phyloP scores from a whole-genome alignment of 1,284 basidiomycete species.

The Ganoderma boninense region DNA sequence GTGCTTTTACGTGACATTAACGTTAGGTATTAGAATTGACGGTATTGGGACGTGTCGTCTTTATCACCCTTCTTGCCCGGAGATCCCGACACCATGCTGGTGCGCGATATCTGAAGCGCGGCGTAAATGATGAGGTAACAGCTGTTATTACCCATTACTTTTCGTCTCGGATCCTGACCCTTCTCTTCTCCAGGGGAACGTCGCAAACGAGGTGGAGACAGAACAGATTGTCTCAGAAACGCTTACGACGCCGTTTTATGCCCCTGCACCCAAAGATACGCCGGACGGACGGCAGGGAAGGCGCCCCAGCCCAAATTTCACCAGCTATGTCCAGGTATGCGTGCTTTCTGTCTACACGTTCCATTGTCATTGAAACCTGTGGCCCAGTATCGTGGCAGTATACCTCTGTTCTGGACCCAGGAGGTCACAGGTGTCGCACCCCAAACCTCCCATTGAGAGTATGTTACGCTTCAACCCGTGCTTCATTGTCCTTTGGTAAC shows the following conservation, averaged over 20 bases:
- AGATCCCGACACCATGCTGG: constrained; percentile 97
- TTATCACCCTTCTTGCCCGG: constrained; percentile 93
- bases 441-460: constrained; percentile 97
- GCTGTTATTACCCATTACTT: neutral
- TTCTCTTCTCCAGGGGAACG: constrained; percentile 76
- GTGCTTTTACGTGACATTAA: neutral
- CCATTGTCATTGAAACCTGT: neutral
- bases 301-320: constrained; percentile 85
- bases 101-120: constrained; percentile 94
- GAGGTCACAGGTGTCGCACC: constrained; percentile 91
- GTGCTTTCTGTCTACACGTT: too few relatives aligned
- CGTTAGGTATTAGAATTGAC: constrained; percentile 73
- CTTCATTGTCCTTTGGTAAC: constrained; percentile 1
- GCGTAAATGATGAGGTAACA: constrained; percentile 88
- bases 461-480: constrained; percentile 40
- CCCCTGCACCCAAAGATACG: constrained; percentile 53
- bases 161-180: constrained; percentile 8
- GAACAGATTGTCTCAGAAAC: constrained; percentile 98
- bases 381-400: constrained; percentile 89
- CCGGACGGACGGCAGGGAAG: constrained; percentile 47
- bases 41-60: constrained; percentile 90
- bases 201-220: constrained; percentile 99
- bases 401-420: constrained; percentile 97
- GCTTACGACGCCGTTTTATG: constrained; percentile 90
- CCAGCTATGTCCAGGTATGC: constrained; percentile 89